Evolutionary conservation across 768 basidiomycete genomes (phyloP).

Genomic region (Pisolithus albus): DNA sequence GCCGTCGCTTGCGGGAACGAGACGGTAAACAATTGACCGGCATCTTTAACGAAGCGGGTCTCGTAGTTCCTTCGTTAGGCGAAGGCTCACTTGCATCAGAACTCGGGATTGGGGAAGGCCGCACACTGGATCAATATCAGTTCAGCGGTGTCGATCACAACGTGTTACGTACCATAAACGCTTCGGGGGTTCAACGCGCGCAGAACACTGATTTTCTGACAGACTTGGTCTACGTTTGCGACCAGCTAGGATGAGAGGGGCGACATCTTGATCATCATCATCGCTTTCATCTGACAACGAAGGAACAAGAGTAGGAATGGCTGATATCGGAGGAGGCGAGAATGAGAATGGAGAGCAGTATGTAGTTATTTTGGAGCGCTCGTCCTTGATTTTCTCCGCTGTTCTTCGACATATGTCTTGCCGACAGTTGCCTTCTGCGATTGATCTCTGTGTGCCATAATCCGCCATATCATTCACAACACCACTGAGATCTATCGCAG

Average conservation of each 20-base stretch:
- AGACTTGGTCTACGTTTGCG: conserved; percentile 12
- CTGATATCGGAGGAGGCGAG: conserved; percentile 3
- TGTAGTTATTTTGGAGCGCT: no score
- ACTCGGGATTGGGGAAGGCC: no score
- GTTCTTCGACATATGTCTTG: no score
- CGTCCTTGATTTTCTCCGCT: no score
- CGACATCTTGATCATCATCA: conserved; percentile 6
- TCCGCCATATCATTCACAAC: conserved; percentile 26
- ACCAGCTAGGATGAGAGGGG: conserved; percentile 12
- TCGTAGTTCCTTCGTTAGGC: no score
- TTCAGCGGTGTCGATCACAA: no score
- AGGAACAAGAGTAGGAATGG: conserved; percentile 5
- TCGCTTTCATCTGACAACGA: conserved; percentile 11
- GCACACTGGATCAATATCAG: no score
- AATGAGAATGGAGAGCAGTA: conserved; percentile 15
- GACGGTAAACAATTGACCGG: no score
- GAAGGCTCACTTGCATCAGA: no score
- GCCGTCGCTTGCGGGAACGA: background rate
- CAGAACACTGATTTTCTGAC: background rate
- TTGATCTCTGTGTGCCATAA: background rate
- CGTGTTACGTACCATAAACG: no score
- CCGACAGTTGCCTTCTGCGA: background rate
- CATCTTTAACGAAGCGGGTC: no score
- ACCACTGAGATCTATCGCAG: conserved; percentile 24
- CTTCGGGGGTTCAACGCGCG: no score